Conservation (phyloP, 2,329 filamentous ascomycete species). For the Colletotrichum tofieldiae region DNA sequence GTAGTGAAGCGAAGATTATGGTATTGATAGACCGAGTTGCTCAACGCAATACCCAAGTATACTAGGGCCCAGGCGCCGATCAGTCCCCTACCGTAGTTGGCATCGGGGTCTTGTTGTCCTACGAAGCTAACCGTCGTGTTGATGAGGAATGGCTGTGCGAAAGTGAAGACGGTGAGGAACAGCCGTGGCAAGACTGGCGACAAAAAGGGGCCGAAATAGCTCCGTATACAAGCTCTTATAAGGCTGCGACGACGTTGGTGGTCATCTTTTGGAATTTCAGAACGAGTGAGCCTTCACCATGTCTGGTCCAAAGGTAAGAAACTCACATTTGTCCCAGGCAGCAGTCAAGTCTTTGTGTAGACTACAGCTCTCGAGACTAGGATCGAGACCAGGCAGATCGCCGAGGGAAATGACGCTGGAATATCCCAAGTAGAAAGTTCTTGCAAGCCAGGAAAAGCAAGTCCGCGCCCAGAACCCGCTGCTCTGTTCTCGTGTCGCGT, state of each 20-base stretch:
- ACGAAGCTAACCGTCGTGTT: conserved; percentile 46
- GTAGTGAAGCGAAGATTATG: conserved; percentile 46
- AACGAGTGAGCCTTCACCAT: not conserved
- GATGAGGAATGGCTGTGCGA: conserved; percentile 52
- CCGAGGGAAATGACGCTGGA: conserved; percentile 22
- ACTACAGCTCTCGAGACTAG: not conserved
- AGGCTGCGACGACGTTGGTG: conserved; percentile 41
- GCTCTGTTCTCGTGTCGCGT: not conserved
- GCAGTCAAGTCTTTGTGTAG: conserved; percentile 1
- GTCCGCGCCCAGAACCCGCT: conserved; percentile 37
- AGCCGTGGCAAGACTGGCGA: conserved; percentile 47
- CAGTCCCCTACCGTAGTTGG: conserved; percentile 47
- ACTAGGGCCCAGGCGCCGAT: conserved; percentile 52
- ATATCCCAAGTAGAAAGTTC: conserved; percentile 20
- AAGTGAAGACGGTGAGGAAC: conserved; percentile 48
- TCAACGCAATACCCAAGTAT: conserved; percentile 51
- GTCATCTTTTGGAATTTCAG: conserved; percentile 38
- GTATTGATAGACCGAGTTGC: conserved; percentile 47
- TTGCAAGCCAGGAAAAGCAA: conserved; percentile 33
- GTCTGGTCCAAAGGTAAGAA: not conserved
- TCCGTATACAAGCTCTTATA: conserved; percentile 36
- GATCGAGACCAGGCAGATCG: conserved; percentile 24
- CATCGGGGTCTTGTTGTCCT: conserved; percentile 33
- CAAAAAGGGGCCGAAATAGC: conserved; percentile 43
- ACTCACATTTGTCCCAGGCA: conserved; percentile 45